Evolutionary conservation across 2,329 filamentous ascomycete genomes (phyloP).

Genomic region (Penicillium sp.): DNA sequence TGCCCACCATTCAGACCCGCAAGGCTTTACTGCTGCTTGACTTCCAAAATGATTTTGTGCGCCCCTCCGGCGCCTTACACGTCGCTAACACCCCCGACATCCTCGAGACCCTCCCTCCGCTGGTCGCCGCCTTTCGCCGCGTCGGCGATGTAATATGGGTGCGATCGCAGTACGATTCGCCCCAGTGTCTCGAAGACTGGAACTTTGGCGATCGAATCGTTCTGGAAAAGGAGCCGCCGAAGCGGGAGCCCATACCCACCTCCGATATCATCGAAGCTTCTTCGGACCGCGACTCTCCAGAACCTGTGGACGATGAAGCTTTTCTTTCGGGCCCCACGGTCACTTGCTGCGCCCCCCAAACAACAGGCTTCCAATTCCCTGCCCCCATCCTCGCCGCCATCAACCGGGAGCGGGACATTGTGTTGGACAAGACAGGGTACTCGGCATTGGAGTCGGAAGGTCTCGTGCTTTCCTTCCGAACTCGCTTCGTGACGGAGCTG

Average conservation of each 20-base stretch:
- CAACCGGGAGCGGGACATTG: constrained; percentile 54
- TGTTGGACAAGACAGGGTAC: constrained; percentile 76
- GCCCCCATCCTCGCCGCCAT: constrained; percentile 56
- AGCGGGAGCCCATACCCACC: constrained; percentile 7
- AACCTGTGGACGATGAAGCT: constrained; percentile 45
- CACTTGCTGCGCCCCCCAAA: constrained; percentile 45
- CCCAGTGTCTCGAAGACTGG: constrained; percentile 59
- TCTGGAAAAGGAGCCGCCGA: constrained; percentile 35
- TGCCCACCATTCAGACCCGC: constrained; percentile 59
- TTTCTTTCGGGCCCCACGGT: constrained; percentile 43
- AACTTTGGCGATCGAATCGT: constrained; percentile 52
- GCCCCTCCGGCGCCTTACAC: constrained; percentile 68
- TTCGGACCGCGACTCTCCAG: constrained; percentile 23
- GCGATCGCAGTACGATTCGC: constrained; percentile 71
- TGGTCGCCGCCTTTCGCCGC: constrained; percentile 74
- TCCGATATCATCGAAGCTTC: constrained; percentile 27
- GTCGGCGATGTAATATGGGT: constrained; percentile 82
- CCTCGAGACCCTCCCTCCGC: constrained; percentile 65
- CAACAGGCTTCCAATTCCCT: constrained; percentile 54
- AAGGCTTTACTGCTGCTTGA: constrained; percentile 82
- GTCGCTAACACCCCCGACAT: constrained; percentile 68
- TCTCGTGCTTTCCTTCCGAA: constrained; percentile 76
- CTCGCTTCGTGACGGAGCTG: constrained; percentile 84
- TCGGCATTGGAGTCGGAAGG: constrained; percentile 80
- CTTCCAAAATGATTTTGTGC: constrained; percentile 87